phyloP scores from a whole-genome alignment of 805 yeast species.

The Pichia heedii region DNA sequence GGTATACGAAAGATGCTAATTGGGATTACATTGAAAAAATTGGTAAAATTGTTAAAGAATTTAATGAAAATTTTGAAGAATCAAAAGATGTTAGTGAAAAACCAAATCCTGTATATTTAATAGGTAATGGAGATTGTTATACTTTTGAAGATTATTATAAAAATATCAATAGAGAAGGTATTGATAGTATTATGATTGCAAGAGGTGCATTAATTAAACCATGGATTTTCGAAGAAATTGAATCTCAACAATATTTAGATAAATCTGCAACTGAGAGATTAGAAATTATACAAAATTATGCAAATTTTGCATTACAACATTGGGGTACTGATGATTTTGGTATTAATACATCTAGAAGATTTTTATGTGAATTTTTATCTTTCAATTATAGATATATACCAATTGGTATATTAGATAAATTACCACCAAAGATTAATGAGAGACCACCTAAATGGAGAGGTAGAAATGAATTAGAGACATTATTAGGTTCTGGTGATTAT shows the following conservation, averaged over 20 bases:
- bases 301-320: conserved; percentile 80
- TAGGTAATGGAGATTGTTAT: conserved; percentile 93
- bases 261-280: conserved; percentile 86
- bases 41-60: conserved; percentile 56
- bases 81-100: conserved; percentile 49
- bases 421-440: conserved; percentile 85
- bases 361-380: conserved; percentile 86
- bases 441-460: conserved; percentile 94
- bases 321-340: conserved; percentile 99
- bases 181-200: conserved; percentile 95
- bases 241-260: conserved; percentile 80
- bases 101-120: conserved; percentile 58
- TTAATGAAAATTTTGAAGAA: conserved; percentile 46
- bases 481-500: conserved; percentile 76
- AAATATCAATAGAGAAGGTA: conserved; percentile 53
- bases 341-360: conserved; percentile 77
- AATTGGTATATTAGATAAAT: conserved; percentile 78
- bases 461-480: conserved; percentile 84
- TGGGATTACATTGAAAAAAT: conserved; percentile 83
- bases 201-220: conserved; percentile 97
- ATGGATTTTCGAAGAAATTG: conserved; percentile 96
- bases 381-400: conserved; percentile 94
- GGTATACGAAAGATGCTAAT: conserved; percentile 85
- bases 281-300: conserved; percentile 59
- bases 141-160: conserved; percentile 82